Conservation (phyloP, 257 asterid species). For the Ocimum tenuiflorum region DNA sequence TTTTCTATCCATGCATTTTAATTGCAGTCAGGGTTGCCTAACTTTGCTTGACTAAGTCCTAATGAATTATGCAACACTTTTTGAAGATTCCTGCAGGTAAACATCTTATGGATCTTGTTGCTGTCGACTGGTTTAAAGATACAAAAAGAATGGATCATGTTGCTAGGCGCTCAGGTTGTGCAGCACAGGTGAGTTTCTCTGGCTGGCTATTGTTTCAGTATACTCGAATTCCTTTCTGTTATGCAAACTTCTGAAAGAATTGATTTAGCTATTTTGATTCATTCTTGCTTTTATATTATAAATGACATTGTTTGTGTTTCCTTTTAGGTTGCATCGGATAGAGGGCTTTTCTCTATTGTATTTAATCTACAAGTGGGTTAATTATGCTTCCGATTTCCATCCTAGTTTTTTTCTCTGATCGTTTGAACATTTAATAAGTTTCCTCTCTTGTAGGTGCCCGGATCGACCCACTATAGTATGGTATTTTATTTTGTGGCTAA, state of each 20-base stretch:
- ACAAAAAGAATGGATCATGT: slow-evolving; percentile 95
- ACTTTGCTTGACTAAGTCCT: slow-evolving; percentile 15
- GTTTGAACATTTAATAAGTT: slow-evolving; percentile 8
- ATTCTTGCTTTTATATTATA: neutral
- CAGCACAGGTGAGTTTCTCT: slow-evolving; percentile 68
- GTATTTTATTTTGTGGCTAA: slow-evolving; percentile 77
- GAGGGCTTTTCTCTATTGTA: slow-evolving; percentile 73
- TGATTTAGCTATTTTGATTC: neutral
- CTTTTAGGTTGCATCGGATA: slow-evolving; percentile 86
- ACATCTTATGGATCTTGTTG: slow-evolving; percentile 93
- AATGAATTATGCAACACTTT: slow-evolving; percentile 20
- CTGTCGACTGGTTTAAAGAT: slow-evolving; percentile 96
- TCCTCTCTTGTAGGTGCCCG: slow-evolving; percentile 65
- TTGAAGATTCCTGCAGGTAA: slow-evolving; percentile 85
- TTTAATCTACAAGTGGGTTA: slow-evolving; percentile 89
- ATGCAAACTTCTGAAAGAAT: neutral
- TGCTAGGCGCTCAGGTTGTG: slow-evolving; percentile 87
- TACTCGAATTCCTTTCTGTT: slow-evolving; percentile 15
- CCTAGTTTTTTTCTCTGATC: slow-evolving; percentile 14
- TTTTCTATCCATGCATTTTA: neutral
- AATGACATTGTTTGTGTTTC: neutral
- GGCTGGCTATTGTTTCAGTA: neutral
- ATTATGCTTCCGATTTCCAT: slow-evolving; percentile 10
- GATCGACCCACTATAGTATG: slow-evolving; percentile 97
- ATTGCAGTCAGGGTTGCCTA: slow-evolving; percentile 18